Evolutionary conservation across 73 alveolate genomes (phyloP), one percentile per base, ranked within the genome.

Genomic region (Paramecium biaurelia): DNA sequence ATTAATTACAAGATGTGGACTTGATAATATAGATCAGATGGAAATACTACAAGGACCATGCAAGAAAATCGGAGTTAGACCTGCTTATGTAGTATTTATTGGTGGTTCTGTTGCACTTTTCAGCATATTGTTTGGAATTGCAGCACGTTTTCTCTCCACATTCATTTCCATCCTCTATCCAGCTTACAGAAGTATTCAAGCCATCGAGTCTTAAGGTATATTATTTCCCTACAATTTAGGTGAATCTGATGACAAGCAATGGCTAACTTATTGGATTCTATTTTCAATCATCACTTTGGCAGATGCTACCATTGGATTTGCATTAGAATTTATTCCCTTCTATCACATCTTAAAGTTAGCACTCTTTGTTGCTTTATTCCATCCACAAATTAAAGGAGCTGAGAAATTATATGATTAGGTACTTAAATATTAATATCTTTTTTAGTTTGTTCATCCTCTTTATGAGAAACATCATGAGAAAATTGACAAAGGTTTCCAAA

Each of bases 211-310:
- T 9, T 4, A 18, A 41, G 92, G 90, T 79, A 79, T 79, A 2
- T 9, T n/a, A 10, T 18, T 20, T 20, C 3, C 9, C n/a, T 3
- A 20, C 0, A 18, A 1, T 18, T 84, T 92, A 43, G 97, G 93
- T 57, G 92, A 85, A 68, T 94, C 92, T 37, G 99, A 98, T 92
- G 99, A 95, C 92, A 98, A 98, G 92, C 93, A 96, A 92, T 98
- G 98, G 99, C 92, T 98, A 34, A 96, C 99, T 92, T 98, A 98
- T 84, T 98, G 99, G 99, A 79, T 93, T 14, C 96, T 98, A 41
- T 98, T 90, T 92, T 97, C 97, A 7, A 26, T 95, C 74, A 92
- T 98, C 93, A 74, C 94, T 32, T 67, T 96, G 23, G 43, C 96
- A 42, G 99, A 98, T 92, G 49, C 95, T 7, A 96, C 88, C 92